These are phyloP conservation scores for Pyrus pyrifolia DNA, from an alignment of 306 rosid species.

Conservation along the genomic window DNA sequence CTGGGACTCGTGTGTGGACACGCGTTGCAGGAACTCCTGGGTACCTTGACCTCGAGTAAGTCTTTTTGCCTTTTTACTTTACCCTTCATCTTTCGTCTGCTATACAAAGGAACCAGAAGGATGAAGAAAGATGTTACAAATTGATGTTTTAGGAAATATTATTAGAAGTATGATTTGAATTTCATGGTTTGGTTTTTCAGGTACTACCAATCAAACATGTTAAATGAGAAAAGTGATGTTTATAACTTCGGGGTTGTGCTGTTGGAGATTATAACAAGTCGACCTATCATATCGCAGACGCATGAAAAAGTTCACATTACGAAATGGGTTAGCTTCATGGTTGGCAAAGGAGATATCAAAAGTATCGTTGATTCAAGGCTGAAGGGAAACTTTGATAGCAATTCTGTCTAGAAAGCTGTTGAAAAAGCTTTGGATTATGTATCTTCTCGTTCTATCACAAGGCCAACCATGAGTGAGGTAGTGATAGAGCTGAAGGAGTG, in stretches of 20 bases:
- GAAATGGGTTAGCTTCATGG: constrained; percentile 31
- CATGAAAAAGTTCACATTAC: constrained; percentile 26
- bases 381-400: constrained; percentile 14
- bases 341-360: constrained; percentile 31
- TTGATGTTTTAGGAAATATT: background rate
- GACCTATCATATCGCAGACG: constrained; percentile 8
- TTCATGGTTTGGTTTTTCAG: constrained; percentile 12
- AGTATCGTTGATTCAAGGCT: constrained; percentile 37
- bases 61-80: background rate
- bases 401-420: constrained; percentile 34
- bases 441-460: constrained; percentile 1
- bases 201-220: constrained; percentile 26
- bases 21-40: constrained; percentile 53
- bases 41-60: constrained; percentile 63
- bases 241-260: constrained; percentile 52
- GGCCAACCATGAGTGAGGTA: constrained; percentile 48
- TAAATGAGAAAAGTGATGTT: constrained; percentile 52
- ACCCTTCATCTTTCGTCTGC: background rate
- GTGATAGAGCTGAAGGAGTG: constrained; percentile 40
- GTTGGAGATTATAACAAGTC: constrained; percentile 41
- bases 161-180: background rate
- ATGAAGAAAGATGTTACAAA: background rate
- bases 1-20: constrained; percentile 33
- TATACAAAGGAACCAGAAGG: background rate
- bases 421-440: constrained; percentile 49